Percentiles rank a stretch among this genome's conserved stretches.
These are phyloP conservation scores for Aspergillus transmontanensis DNA, from an alignment of 2,329 filamentous ascomycete species.

Conservation along the genomic window DNA sequence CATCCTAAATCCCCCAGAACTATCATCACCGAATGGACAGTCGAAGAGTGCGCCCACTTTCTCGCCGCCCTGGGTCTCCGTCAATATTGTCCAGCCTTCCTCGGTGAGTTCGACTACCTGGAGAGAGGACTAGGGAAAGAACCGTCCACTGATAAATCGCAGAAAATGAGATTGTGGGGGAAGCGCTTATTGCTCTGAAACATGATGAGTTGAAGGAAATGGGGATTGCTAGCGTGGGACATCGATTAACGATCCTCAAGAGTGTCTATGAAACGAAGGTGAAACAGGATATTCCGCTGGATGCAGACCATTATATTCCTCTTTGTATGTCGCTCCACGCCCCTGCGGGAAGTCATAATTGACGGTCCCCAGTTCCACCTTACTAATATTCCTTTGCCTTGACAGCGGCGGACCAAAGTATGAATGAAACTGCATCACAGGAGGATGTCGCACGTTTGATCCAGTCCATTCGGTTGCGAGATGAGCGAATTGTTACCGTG, in stretches of 20 bases:
- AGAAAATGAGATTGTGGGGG: slow-evolving; percentile 95
- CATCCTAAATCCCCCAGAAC: slow-evolving; percentile 57
- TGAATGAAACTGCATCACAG: slow-evolving; percentile 84
- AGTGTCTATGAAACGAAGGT: slow-evolving; percentile 96
- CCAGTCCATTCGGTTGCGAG: slow-evolving; percentile 82
- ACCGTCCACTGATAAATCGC: slow-evolving; percentile 16
- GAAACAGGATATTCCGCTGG: slow-evolving; percentile 86
- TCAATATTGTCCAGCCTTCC: slow-evolving; percentile 80
- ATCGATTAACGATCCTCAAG: slow-evolving; percentile 92
- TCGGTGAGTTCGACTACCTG: slow-evolving; percentile 63
- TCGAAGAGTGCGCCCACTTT: slow-evolving; percentile 88
- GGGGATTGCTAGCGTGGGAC: slow-evolving; percentile 88
- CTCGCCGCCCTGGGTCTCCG: slow-evolving; percentile 75
- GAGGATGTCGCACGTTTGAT: slow-evolving; percentile 92
- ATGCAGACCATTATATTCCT: slow-evolving; percentile 91
- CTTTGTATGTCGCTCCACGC: slow-evolving; percentile 65
- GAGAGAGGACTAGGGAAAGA: neutral
- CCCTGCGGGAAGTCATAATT: neutral
- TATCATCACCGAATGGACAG: slow-evolving; percentile 65
- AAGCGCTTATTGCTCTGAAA: slow-evolving; percentile 82
- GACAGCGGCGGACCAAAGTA: slow-evolving; percentile 83
- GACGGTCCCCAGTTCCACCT: slow-evolving; percentile 13
- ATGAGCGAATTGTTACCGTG: slow-evolving; percentile 82
- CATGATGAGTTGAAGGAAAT: slow-evolving; percentile 96
- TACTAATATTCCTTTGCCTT: slow-evolving; percentile 19